Base-by-base conservation (phyloP, 495 filamentous ascomycete species). In the Hypoxylon crocopeplum region DNA sequence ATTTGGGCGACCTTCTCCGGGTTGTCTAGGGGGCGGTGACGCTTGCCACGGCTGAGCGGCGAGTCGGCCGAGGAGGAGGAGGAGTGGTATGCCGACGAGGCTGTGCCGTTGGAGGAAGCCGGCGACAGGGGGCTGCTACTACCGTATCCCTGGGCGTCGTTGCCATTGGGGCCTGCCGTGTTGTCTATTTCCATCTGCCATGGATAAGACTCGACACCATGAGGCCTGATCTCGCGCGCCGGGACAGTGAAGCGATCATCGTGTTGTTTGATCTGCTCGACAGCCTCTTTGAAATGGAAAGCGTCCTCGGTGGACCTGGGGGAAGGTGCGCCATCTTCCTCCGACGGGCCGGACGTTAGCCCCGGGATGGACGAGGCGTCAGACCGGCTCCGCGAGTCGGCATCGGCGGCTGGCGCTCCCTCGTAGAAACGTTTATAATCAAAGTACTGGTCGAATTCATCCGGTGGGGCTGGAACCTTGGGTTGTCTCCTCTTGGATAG, bases 181-280 rank as follows among this genome's bases (percentile, higher is more conserved):
- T 53, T 65, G 50, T 70, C 68, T 50, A 70, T 61, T 47, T 70
- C 65, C 55, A 70, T 68, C 27, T 68, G 67, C 29, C 57, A 66
- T 48, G 68, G 68, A 38, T 70, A 70, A 7, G 64, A 55, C 38
- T 56, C 61, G n/a, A 62, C 49, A 11, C 58, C 65, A 36, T 68
- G 68, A n/a, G 68, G 68, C 46, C 68, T 67, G 49, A 70, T 66
- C 50, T 70, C 68, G 12, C 68, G 50, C 19, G 63, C 65, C 4
- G 68, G 68, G 0, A 70, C 36, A 47, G 68, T 70, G 37, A 68
- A 70, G 52, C 65, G 65, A 62, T 70, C 68, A 66, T 70, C 68
- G 30, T 70, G 68, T 48, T 70, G 68, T 21, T 64, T 70, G 25
- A 66, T 58, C 46, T 70, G 34, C 50, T 65, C 62, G 8, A 70